phyloP scores from a whole-genome alignment of 495 filamentous ascomycete genomes.

The Tuber microsphaerosporum region DNA sequence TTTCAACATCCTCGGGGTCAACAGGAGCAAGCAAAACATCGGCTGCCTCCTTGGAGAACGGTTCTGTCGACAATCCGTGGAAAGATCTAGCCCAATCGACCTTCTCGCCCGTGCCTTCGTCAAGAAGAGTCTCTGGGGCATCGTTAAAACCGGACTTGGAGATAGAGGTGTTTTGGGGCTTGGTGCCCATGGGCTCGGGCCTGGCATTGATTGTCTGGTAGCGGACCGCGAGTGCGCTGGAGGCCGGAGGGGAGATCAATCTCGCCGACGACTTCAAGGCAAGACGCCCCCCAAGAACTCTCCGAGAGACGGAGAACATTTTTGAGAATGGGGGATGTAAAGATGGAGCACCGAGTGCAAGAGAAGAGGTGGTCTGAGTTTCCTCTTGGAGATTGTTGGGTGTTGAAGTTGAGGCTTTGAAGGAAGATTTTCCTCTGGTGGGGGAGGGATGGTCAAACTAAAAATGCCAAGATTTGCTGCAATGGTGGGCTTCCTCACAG shows the following conservation, averaged over 20 bases:
- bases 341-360: background rate
- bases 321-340: background rate
- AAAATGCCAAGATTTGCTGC: background rate
- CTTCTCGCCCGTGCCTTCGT: slow-evolving; percentile 30
- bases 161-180: slow-evolving; percentile 13
- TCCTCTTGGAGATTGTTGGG: background rate
- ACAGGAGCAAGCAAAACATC: slow-evolving; percentile 63
- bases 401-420: background rate
- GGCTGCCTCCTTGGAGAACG: slow-evolving; percentile 70
- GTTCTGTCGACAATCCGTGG: slow-evolving; percentile 69
- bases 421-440: background rate
- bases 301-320: background rate
- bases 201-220: background rate
- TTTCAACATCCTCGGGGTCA: slow-evolving; percentile 71
- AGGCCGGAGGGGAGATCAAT: background rate
- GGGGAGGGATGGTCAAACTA: background rate
- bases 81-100: slow-evolving; percentile 93
- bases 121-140: slow-evolving; percentile 10
- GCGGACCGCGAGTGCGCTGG: background rate
- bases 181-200: background rate
- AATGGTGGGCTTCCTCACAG: background rate
- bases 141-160: slow-evolving; percentile 23
- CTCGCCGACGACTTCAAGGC: background rate
- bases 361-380: background rate
- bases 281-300: background rate